Evolutionary conservation across 2,329 filamentous ascomycete genomes (phyloP), one percentile per base, ranked within the genome.

Genomic region (Zasmidium angulare): DNA sequence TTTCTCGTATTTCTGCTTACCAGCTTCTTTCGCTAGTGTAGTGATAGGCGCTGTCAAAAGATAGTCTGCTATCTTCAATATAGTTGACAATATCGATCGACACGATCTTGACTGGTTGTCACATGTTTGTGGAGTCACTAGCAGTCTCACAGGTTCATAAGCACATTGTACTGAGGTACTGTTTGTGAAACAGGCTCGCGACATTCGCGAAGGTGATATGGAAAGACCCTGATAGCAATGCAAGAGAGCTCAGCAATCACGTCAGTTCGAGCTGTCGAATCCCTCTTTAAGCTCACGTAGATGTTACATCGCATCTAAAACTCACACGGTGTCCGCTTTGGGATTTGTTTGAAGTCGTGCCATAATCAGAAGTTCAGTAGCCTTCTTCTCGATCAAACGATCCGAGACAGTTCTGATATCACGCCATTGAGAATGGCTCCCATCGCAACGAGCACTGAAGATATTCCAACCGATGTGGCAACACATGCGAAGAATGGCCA

Each of bases 361-460:
- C 9, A 17, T 19, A 43, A n/a, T n/a, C n/a, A n/a, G n/a, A 17
- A 43, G 36, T 17, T 19, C 6, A 43, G 36, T 36, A 36, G n/a
- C n/a, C n/a, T 43, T 17, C 3, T 43, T 43, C n/a, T 14, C n/a
- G 6, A 43, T 43, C 36, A 43, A 7, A 3, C 14, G 9, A 17
- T 17, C n/a, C 6, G 12, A 17, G 11, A 14, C 36, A 4, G 3
- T 17, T 43, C 6, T 43, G 36, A 17, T 17, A 43, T 17, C 36
- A 10, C 3, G 12, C 36, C 11, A 14, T 9, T 9, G 31, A 46
- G 14, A 17, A 58, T 54, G 50, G 50, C 56, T 20, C 46, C 50
- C 9, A 53, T 58, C 46, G 56, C 50, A 23, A 43, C 46, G 26
- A 19, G 29, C 26, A 43, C 53, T 19, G 55, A 58, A 23, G 40